Evolutionary conservation across 768 basidiomycete species (phyloP), one percentile per base, ranked within the genome.

Genomic region (Boletus pseudo-olivaceus): DNA sequence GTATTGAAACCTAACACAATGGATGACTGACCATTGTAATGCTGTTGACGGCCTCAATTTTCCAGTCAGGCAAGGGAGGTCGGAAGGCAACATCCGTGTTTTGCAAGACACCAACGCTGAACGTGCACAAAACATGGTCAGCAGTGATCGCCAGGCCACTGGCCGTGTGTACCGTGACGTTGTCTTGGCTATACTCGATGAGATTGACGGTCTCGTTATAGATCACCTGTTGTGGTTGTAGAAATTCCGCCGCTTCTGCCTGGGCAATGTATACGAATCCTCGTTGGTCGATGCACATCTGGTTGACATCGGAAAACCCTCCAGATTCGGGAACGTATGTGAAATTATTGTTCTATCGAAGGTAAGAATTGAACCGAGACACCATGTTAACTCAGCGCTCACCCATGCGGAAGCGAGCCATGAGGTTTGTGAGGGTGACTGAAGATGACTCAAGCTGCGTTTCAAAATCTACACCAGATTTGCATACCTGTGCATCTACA

Each of bases 21-120:
- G 15, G 4, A 27, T 23, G 14, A 41, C 68, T 50, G 39, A 77
- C 83, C 85, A 87, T 86, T 7, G 71, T 72, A 69, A 85, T 80
- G 47, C 77, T 78, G 33, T 81, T 77, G 35, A 87, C 80, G 5
- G 84, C 85, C 53, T 87, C 85, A n/a, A 72, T 53, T 63, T 87
- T 87, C 74, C 78, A 87, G 67, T 71, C 61, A 29, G 85, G 86
- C 19, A 87, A 63, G 9, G 68, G 23, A 2, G 86, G 86, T 38
- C 76, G 62, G 58, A 85, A 88, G 4, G 48, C 54, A 5, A 88
- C 80, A 54, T 86, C 84, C 32, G 77, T 71, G 52, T 84, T 74
- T 68, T 88, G 87, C 50, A 88, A 71, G 7, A 88, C 87, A 0
- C 87, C 87, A 2, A 85, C 64, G 56, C 85, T 87, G 69, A 88